Evolutionary conservation across 2,329 filamentous ascomycete genomes (phyloP).

Genomic region (Aspergillus sergii): DNA sequence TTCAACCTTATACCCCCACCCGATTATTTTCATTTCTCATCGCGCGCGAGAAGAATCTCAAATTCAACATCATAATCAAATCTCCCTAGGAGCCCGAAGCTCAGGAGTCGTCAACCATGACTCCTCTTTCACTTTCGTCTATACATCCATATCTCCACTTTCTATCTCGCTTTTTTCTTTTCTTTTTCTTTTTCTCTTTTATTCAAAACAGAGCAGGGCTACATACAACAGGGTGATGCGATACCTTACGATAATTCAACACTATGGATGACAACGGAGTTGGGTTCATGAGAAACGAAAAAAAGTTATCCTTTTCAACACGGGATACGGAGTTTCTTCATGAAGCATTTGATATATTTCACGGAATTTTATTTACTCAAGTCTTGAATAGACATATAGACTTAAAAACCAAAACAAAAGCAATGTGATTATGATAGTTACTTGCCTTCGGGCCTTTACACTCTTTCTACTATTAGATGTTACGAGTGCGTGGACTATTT

Average conservation of each 20-base stretch:
- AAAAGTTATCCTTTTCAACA: conserved; percentile 31
- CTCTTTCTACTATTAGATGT: not conserved
- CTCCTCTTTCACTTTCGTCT: not conserved
- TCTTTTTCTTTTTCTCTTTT: conserved; percentile 8
- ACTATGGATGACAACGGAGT: conserved; percentile 28
- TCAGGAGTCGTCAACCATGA: not conserved
- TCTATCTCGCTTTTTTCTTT: conserved; percentile 13
- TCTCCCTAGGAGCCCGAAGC: conserved; percentile 12
- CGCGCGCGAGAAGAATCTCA: conserved; percentile 14
- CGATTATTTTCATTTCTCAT: conserved; percentile 15
- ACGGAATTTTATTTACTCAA: conserved; percentile 11
- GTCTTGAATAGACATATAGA: not conserved
- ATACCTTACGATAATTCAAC: conserved; percentile 25
- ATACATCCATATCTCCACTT: not conserved
- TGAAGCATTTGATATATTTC: conserved; percentile 12
- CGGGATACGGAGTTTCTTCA: conserved; percentile 28
- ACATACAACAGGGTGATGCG: conserved; percentile 9
- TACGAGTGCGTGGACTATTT: not conserved
- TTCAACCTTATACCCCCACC: conserved; percentile 38
- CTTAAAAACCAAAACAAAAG: not conserved
- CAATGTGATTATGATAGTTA: not conserved
- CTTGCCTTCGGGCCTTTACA: not conserved
- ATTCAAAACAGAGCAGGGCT: conserved; percentile 5
- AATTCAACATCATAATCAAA: conserved; percentile 24
- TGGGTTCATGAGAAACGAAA: conserved; percentile 22